phyloP scores from a whole-genome alignment of 2,329 filamentous ascomycete species.

The Pyricularia sp. region DNA sequence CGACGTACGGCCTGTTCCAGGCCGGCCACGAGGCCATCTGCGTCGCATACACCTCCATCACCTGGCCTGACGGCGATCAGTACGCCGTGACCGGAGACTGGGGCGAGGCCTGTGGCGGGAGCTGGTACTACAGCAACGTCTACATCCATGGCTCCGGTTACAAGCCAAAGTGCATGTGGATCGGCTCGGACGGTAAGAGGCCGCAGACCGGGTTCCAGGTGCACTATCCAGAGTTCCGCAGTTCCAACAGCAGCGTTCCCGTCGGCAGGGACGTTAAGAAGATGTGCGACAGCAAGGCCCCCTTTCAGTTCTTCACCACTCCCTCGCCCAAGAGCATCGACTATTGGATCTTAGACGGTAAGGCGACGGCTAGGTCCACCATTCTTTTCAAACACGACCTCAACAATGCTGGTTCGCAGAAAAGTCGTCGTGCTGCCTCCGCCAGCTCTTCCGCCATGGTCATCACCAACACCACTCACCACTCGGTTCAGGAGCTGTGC shows the following conservation, averaged over 20 bases:
- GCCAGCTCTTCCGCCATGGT: background rate
- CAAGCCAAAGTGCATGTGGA: background rate
- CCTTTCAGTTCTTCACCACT: background rate
- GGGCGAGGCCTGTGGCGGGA: background rate
- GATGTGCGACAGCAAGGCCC: background rate
- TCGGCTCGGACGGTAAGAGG: background rate
- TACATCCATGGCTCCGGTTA: background rate
- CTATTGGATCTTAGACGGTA: background rate
- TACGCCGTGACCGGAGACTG: conserved; percentile 1
- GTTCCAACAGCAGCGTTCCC: background rate
- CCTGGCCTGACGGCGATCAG: conserved; percentile 1
- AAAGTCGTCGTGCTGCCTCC: background rate
- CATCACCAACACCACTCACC: background rate
- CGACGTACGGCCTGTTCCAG: background rate
- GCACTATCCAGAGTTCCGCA: background rate
- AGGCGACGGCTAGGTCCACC: background rate
- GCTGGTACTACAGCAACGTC: conserved; percentile 1
- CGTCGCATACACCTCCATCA: conserved; percentile 1
- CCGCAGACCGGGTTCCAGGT: conserved; percentile 1
- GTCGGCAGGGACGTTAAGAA: background rate
- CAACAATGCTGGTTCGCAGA: background rate
- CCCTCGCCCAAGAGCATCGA: background rate
- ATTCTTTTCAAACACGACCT: background rate
- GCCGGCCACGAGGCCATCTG: conserved; percentile 1
- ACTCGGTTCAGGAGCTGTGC: background rate